A percentile compares a stretch with the other conserved stretches of the same genome.
phyloP scores from a whole-genome alignment of 2,329 filamentous ascomycete genomes.

The Fusarium humuli region DNA sequence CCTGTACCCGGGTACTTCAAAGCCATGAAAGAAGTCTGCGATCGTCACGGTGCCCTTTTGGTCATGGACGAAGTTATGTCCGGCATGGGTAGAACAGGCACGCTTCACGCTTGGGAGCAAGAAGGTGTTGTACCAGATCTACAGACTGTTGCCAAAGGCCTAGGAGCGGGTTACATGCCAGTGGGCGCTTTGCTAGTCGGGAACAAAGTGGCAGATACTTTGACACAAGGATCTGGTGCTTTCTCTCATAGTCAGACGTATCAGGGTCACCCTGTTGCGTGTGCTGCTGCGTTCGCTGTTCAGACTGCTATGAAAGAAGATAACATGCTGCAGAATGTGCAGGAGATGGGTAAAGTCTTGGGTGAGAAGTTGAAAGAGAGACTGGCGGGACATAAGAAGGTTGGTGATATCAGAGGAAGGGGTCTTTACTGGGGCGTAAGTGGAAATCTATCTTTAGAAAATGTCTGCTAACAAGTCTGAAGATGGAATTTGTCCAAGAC shows the following conservation, averaged over 20 bases:
- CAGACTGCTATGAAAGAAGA: conserved; percentile 45
- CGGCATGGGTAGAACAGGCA: conserved; percentile 71
- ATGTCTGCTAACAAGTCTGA: not conserved
- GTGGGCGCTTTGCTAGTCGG: conserved; percentile 27
- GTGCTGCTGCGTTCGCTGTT: conserved; percentile 54
- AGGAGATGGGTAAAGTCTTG: not conserved
- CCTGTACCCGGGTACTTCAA: conserved; percentile 61
- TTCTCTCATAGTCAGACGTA: conserved; percentile 71
- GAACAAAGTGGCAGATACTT: conserved; percentile 14
- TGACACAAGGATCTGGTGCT: conserved; percentile 37
- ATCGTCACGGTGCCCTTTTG: conserved; percentile 65
- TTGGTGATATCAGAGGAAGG: conserved; percentile 39
- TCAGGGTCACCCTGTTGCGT: conserved; percentile 55
- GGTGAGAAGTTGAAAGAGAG: conserved; percentile 14
- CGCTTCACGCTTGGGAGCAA: conserved; percentile 72
- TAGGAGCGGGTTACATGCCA: conserved; percentile 55
- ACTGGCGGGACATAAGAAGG: conserved; percentile 19
- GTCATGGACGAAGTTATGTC: conserved; percentile 75
- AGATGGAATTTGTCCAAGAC: conserved; percentile 32
- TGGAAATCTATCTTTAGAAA: accelerated
- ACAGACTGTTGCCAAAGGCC: conserved; percentile 73
- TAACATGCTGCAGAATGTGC: conserved; percentile 24
- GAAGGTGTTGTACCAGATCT: conserved; percentile 70
- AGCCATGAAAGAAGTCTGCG: conserved; percentile 64
- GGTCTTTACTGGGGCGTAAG: conserved; percentile 41